Conservation (phyloP, 176 grass and related monocot genomes). For the Oryza meyeriana region DNA sequence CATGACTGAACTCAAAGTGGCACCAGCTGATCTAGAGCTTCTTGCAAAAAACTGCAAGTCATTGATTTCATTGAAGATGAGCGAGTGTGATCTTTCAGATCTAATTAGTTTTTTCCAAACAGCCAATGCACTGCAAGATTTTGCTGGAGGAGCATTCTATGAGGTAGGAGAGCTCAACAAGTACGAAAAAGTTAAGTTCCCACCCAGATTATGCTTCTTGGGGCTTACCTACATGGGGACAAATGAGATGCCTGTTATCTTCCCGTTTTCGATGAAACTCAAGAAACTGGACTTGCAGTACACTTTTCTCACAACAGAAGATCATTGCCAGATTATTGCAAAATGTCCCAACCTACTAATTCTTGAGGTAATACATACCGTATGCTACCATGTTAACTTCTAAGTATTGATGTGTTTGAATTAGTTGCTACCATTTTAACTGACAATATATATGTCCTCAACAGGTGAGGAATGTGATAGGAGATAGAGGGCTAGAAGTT, state of each 20-base stretch:
- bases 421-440: conserved; percentile 12
- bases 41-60: conserved; percentile 80
- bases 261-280: conserved; percentile 56
- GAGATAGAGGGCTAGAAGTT: conserved; percentile 74
- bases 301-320: conserved; percentile 81
- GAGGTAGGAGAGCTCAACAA: conserved; percentile 52
- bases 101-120: conserved; percentile 61
- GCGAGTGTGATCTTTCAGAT: conserved; percentile 73
- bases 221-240: conserved; percentile 72
- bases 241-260: conserved; percentile 64
- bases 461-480: conserved; percentile 85
- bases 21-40: conserved; percentile 63
- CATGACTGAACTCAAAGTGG: conserved; percentile 79
- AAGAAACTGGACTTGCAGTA: conserved; percentile 95
- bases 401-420: neutral
- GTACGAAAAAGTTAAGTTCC: conserved; percentile 61
- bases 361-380: conserved; percentile 63
- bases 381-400: no score
- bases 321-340: conserved; percentile 78
- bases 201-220: conserved; percentile 59
- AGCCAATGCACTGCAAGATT: conserved; percentile 72
- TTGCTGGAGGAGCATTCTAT: conserved; percentile 74
- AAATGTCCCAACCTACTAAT: conserved; percentile 74
- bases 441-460: conserved; percentile 12
- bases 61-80: conserved; percentile 78